Conservation (phyloP, 2,329 filamentous ascomycete genomes). For the Orbilia quercus region DNA sequence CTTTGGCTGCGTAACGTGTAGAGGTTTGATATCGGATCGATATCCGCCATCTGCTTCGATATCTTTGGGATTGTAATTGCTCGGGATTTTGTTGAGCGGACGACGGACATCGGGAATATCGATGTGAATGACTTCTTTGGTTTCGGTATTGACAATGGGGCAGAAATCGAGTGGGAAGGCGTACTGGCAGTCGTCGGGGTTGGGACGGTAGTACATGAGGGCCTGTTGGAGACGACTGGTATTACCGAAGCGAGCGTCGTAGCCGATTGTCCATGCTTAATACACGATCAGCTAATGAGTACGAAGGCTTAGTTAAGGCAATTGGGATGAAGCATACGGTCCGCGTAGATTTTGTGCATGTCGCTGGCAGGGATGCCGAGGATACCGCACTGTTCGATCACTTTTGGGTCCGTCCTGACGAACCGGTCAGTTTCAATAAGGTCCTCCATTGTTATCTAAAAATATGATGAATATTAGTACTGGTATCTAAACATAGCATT, state of each 20-base stretch:
- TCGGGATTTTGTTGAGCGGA: constrained; percentile 77
- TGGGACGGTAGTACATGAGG: constrained; percentile 92
- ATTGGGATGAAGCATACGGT: constrained; percentile 70
- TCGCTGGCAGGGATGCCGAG: constrained; percentile 82
- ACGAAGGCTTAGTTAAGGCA: not conserved
- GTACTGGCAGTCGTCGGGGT: constrained; percentile 88
- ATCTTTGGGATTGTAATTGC: constrained; percentile 81
- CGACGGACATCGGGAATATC: constrained; percentile 82
- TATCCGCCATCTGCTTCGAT: constrained; percentile 81
- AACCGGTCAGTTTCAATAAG: constrained; percentile 81
- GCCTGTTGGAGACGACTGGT: constrained; percentile 85
- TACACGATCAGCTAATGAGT: constrained; percentile 2
- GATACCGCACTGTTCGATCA: constrained; percentile 89
- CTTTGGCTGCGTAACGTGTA: constrained; percentile 87
- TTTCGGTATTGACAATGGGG: constrained; percentile 86
- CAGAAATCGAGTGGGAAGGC: constrained; percentile 93
- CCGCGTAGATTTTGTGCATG: constrained; percentile 96
- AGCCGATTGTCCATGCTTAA: constrained; percentile 89
- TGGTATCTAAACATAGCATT: not conserved
- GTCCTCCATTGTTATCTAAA: constrained; percentile 90
- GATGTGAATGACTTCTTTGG: constrained; percentile 81
- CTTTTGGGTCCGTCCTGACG: constrained; percentile 80
- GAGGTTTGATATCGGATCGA: constrained; percentile 81
- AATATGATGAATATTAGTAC: constrained; percentile 11
- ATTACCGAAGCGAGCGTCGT: constrained; percentile 87